These are phyloP conservation scores for Cucumis melo DNA, from an alignment of 306 rosid species.

Conservation along the genomic window DNA sequence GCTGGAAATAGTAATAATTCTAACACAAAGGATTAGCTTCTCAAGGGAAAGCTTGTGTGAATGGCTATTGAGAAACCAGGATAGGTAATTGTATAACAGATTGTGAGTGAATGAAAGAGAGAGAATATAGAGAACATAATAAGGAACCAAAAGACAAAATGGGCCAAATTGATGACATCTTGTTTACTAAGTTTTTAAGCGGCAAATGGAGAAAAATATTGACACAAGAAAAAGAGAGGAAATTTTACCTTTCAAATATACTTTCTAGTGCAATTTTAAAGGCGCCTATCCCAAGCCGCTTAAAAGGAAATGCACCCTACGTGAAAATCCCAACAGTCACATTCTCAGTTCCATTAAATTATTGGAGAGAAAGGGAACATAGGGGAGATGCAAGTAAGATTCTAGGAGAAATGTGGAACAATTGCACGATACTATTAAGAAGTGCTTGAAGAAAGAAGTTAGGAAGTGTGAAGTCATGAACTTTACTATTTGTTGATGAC, in stretches of 20 bases:
- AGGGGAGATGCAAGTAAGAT: neutral
- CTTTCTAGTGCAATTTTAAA: conserved; percentile 84
- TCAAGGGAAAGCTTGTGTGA: neutral
- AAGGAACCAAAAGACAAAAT: neutral
- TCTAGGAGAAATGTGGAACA: neutral
- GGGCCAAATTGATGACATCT: neutral
- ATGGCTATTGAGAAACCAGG: neutral
- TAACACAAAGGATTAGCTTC: neutral
- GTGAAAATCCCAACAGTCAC: conserved; percentile 13
- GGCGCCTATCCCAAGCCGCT: conserved; percentile 93
- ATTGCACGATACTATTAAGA: neutral
- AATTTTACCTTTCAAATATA: conserved; percentile 56
- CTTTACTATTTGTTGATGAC: too few relatives aligned
- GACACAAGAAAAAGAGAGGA: neutral
- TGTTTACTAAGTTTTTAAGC: neutral
- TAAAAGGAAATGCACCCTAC: conserved; percentile 81
- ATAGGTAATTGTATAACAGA: neutral
- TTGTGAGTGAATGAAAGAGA: neutral
- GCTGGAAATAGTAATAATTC: neutral
- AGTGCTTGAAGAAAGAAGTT: too few relatives aligned
- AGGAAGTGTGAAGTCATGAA: too few relatives aligned
- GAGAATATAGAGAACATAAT: neutral
- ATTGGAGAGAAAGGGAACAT: neutral
- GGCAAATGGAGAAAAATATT: neutral
- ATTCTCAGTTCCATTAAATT: neutral